phyloP scores from a whole-genome alignment of 2,329 filamentous ascomycete species.

The Paradendryphiella salina region DNA sequence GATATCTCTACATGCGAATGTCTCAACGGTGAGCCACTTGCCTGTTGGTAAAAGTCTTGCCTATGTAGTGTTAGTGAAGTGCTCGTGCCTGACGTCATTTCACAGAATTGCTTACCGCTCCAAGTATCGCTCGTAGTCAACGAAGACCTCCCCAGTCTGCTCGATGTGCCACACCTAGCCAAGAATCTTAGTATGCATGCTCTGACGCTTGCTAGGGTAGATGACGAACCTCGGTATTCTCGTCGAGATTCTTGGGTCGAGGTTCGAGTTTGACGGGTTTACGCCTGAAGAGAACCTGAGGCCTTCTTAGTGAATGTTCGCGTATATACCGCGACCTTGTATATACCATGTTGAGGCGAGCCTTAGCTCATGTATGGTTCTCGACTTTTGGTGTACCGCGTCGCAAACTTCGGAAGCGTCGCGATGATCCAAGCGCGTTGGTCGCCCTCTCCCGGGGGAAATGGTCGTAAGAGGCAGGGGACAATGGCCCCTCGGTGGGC shows the following conservation, averaged over 20 bases:
- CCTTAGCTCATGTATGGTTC: constrained; percentile 38
- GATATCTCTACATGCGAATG: neutral
- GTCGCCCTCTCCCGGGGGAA: neutral
- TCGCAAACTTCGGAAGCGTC: constrained; percentile 35
- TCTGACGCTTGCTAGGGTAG: constrained; percentile 10
- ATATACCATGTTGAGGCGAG: constrained; percentile 40
- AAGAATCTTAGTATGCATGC: constrained; percentile 33
- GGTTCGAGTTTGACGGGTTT: constrained; percentile 87
- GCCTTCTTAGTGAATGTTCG: constrained; percentile 21
- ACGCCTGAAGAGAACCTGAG: constrained; percentile 89
- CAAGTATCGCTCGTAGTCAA: constrained; percentile 84
- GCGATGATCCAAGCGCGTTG: constrained; percentile 26
- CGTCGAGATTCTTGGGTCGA: constrained; percentile 72
- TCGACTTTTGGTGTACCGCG: constrained; percentile 25
- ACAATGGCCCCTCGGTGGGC: constrained; percentile 18
- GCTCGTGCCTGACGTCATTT: constrained; percentile 27
- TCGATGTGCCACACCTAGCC: constrained; percentile 85
- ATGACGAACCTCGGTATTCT: constrained; percentile 74
- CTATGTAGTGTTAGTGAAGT: constrained; percentile 52
- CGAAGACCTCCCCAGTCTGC: constrained; percentile 87
- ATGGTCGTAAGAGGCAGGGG: constrained; percentile 1
- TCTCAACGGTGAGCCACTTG: constrained; percentile 47
- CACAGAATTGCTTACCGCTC: constrained; percentile 63
- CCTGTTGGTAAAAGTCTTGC: constrained; percentile 92
- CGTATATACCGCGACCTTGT: constrained; percentile 14